Base-by-base conservation (phyloP, 2,329 filamentous ascomycete species). In the Teratosphaeria viscida region DNA sequence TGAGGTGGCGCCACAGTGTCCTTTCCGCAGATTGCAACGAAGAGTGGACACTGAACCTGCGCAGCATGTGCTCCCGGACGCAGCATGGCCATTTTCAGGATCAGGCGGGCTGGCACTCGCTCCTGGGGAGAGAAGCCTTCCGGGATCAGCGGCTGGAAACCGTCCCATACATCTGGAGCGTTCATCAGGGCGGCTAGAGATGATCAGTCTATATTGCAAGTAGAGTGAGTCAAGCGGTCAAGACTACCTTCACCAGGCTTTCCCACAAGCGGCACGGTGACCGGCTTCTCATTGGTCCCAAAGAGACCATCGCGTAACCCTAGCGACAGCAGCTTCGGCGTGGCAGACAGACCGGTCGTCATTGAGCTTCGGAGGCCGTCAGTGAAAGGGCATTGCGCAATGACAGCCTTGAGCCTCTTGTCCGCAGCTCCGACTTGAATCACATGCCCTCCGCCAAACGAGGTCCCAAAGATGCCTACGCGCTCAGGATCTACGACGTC, bases 391-490 rank as follows among this genome's bases (percentile, higher is more conserved):
- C n/a, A 73, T 60, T 76, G 74, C 54, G 63, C 67, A 14, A 77
- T 61, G 1, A 77, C 74, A 16, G 68, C 73, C 60, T 77, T 76
- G 53, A 77, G 72, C 19, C 75, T 65, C 34, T 67, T 67, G 60
- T 78, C 75, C 2, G 70, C 65, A 16, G 76, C 75, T 26, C 68
- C 74, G 53, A 75, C 70, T 57, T 65, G 67, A 1, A 78, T 62
- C 6, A 73, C 73, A 66, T 77, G 71, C n/a, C 74, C 75, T 29
- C 74, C 75, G 59, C 67, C 70, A 61, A 73, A 73, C 11, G 69
- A 70, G 55, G 61, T 67, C 11, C 74, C 75, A 72, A 74, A 77
- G 26, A 76, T 65, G 14, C 68, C 73, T 57, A 76, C 71, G 47
- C 66, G 71, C 11, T 66, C 54, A 2, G 61, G 32, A 62, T 74